Base-by-base conservation (phyloP, 2,329 filamentous ascomycete species). In the Colletotrichum destructivum region DNA sequence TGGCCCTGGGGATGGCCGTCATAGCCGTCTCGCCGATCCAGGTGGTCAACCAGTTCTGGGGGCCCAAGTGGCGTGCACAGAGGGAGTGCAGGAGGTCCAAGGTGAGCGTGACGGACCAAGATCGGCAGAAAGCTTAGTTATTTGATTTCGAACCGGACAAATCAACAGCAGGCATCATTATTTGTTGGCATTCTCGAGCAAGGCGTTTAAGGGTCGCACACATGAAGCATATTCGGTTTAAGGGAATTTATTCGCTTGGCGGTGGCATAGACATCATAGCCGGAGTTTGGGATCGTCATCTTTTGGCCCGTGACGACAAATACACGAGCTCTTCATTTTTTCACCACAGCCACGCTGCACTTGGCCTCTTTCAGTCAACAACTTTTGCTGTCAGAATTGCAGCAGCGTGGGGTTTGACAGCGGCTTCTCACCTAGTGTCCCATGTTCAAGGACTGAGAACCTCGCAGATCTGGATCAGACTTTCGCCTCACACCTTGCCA, bases 11-110 rank as follows among this genome's bases (percentile, higher is more conserved):
- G 12, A 44, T 72, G 65, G 60, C 61, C 4, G 65, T 72, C 18
- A 63, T 72, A 35, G 65, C 59, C 13, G 60, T 72, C 7, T 72
- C 69, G 4, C 69, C 69, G 1, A 69, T 72, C 13, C 69, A 72
- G 23, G 69, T 72, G 21, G 21, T 69, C 15, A 69, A 72, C 65
- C 69, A 72, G 44, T 72, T 63, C 16, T 68, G 63, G 64, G 71
- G 73, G 38, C 66, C 64, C 44, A 44, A 66, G 60, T 71, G 71
- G 71, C 64, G 73, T 13, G 66, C 52, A 7, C 60, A 73, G 5
- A 65, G 73, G 38, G 71, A 49, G 4, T 56, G 18, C 23, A 55
- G 54, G 16, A 66, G 65, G 9, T 42, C 40, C 5, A 55, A 49
- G 31, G 47, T 56, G 23, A 40, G 46, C 2, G 46, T 31, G 16